Percentiles rank a stretch among this genome's conserved stretches.
These are phyloP conservation scores for Colletotrichum liaoningense DNA, from an alignment of 2,329 filamentous ascomycete genomes.

Conservation along the genomic window DNA sequence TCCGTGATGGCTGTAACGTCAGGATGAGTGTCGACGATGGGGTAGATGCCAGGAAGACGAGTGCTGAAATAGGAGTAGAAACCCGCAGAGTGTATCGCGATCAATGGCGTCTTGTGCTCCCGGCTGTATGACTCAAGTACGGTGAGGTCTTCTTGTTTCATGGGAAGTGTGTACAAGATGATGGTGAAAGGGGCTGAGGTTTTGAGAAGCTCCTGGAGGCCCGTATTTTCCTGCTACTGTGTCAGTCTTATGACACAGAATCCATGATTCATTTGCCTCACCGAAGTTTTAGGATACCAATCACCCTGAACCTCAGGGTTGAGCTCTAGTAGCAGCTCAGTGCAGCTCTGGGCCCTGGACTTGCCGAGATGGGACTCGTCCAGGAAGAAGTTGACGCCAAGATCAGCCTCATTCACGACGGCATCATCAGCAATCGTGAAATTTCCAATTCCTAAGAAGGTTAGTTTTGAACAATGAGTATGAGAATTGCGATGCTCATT, in stretches of 20 bases:
- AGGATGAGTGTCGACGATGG: constrained; percentile 95
- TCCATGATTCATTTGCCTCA: constrained; percentile 43
- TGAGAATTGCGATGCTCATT: not conserved
- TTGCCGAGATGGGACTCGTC: constrained; percentile 82
- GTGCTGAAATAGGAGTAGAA: constrained; percentile 94
- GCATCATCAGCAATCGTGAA: constrained; percentile 92
- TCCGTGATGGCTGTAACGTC: constrained; percentile 88
- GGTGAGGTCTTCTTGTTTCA: constrained; percentile 55
- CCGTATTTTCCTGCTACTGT: constrained; percentile 41
- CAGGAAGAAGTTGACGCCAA: constrained; percentile 97
- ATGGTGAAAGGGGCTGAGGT: constrained; percentile 59
- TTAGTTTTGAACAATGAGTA: constrained; percentile 37
- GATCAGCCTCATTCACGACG: constrained; percentile 80
- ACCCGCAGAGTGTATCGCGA: constrained; percentile 89
- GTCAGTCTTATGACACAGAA: not conserved
- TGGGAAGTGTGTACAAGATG: constrained; percentile 66
- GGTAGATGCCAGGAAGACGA: constrained; percentile 81
- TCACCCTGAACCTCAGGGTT: constrained; percentile 92
- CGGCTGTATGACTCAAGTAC: constrained; percentile 60
- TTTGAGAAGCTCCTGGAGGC: constrained; percentile 55
- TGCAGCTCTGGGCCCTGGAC: constrained; percentile 81
- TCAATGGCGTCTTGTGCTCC: constrained; percentile 75
- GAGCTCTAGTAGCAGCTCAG: constrained; percentile 82
- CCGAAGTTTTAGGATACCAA: constrained; percentile 67
- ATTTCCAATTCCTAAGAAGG: constrained; percentile 77